Conservation (phyloP, 1,284 basidiomycete genomes). For the Cutaneotrichosporon mucoides region DNA sequence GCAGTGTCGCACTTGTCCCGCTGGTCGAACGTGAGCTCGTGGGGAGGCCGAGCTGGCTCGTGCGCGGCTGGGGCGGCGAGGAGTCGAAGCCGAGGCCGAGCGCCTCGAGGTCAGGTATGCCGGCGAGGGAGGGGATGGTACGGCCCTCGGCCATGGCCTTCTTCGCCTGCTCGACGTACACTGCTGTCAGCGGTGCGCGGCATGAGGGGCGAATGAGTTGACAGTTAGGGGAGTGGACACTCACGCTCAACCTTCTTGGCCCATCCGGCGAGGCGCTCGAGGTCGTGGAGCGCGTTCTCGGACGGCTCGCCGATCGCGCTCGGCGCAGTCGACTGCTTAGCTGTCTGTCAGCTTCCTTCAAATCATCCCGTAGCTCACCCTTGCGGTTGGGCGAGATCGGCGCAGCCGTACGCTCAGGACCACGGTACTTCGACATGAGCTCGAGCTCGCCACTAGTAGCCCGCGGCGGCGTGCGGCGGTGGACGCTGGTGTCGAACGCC, state of each 20-base stretch:
- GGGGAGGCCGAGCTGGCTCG: not conserved
- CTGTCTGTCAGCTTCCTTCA: not conserved
- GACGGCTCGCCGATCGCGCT: slow-evolving; percentile 20
- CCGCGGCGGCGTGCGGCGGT: not conserved
- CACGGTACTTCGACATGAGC: slow-evolving; percentile 3
- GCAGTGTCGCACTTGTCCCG: not conserved
- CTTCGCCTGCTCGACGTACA: slow-evolving; percentile 45
- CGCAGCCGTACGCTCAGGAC: not conserved
- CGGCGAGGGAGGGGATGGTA: slow-evolving; percentile 33
- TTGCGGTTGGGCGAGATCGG: slow-evolving; percentile 2
- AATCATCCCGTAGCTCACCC: not conserved
- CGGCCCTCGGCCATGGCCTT: slow-evolving; percentile 40
- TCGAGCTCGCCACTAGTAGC: not conserved
- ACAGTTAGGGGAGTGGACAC: slow-evolving; percentile 3
- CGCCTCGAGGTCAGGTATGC: slow-evolving; percentile 33
- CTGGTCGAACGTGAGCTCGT: not conserved
- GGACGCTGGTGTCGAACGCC: not conserved
- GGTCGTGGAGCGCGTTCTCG: slow-evolving; percentile 30
- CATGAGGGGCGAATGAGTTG: not conserved
- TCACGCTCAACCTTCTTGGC: slow-evolving; percentile 44
- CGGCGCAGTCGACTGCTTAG: slow-evolving; percentile 20
- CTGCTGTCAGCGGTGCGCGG: slow-evolving; percentile 10
- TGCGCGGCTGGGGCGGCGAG: too few relatives aligned
- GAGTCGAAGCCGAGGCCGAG: slow-evolving; percentile 5
- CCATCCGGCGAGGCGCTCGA: slow-evolving; percentile 43